Evolutionary conservation across 768 basidiomycete species (phyloP).

Genomic region (Leccinellum albellum): DNA sequence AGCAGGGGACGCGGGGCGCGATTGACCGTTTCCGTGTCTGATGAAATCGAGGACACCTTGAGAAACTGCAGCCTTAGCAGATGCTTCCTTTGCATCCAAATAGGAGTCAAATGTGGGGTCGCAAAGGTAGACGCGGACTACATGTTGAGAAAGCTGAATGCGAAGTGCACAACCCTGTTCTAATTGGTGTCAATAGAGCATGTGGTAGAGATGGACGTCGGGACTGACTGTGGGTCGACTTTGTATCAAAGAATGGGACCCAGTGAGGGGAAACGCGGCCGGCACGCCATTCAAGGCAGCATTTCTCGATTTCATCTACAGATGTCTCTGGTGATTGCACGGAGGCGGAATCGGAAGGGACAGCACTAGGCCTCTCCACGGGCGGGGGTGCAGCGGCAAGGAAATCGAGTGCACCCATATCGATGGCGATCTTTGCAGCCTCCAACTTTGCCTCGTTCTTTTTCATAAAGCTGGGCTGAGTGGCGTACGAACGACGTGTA

Average conservation of each 20-base stretch:
- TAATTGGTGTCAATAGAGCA: slow-evolving; percentile 16
- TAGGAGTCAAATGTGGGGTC: slow-evolving; percentile 40
- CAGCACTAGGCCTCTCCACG: not conserved
- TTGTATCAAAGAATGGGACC: slow-evolving; percentile 47
- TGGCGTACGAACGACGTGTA: slow-evolving; percentile 48
- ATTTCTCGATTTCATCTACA: slow-evolving; percentile 46
- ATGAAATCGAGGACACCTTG: slow-evolving; percentile 60
- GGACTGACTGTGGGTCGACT: slow-evolving; percentile 41
- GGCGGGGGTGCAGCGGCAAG: slow-evolving; percentile 34
- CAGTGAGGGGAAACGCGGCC: slow-evolving; percentile 51
- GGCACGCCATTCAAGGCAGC: slow-evolving; percentile 53
- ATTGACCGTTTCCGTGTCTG: slow-evolving; percentile 51
- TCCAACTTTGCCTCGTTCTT: slow-evolving; percentile 53
- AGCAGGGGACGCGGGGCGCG: slow-evolving; percentile 29
- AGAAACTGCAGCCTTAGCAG: slow-evolving; percentile 49
- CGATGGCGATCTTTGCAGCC: slow-evolving; percentile 51
- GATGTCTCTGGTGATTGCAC: slow-evolving; percentile 3
- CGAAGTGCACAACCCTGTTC: slow-evolving; percentile 55
- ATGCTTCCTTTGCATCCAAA: slow-evolving; percentile 47
- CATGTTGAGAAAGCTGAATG: slow-evolving; percentile 49
- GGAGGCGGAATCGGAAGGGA: not conserved
- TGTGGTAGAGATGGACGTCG: not conserved
- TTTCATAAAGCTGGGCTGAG: slow-evolving; percentile 40
- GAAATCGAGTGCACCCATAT: slow-evolving; percentile 60
- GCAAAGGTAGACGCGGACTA: slow-evolving; percentile 50